Base-by-base conservation (phyloP, 1,284 basidiomycete species). In the Cronartium quercuum region DNA sequence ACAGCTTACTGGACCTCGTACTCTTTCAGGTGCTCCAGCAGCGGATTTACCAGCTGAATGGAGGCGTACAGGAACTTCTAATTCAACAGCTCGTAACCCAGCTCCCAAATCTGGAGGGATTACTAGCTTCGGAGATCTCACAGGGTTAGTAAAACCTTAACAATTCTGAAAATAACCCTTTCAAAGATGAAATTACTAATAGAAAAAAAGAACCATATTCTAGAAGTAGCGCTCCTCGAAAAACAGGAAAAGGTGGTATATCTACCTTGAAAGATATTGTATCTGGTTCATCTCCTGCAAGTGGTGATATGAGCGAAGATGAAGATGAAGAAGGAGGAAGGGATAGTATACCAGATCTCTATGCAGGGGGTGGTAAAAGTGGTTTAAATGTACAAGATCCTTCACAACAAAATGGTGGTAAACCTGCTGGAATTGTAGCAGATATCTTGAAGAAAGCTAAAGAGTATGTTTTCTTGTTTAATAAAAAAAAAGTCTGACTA, bases 351-450 rank as follows among this genome's bases (percentile, higher is more conserved):
- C 77, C 79, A 61, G 80, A 82, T 68, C 77, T 81, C 57, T 82
- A 77, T 76, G 77, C 81, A 12, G 81, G 81, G 13, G 81, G 81
- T 29, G 81, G 81, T 70, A 77, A 79, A 37, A 97, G 94, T 82
- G 95, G 94, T 0, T 85, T 98, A 47, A 91, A 90, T 2, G 87
- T 98, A 0, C 88, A 96, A 82, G 92, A 94, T 80, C 95, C 94
- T 6, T 80, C 81, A 65, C 86, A 88, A 77, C 82, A 84, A 38
- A 82, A 83, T 34, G 80, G 78, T 18, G 82, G 88, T 12, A 89
- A 88, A 12, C 87, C 88, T 9, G 76, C 78, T 47, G 83, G 88
- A 77, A 83, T 92, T 76, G 91, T 98, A 4, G 84, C 88, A 60
- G 89, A 92, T 78, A 88, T 98, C 66, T 84, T 98, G 44, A 86